Evolutionary conservation across 164 flowering plant genomes (phyloP).

Genomic region (Umbellularia californica): DNA sequence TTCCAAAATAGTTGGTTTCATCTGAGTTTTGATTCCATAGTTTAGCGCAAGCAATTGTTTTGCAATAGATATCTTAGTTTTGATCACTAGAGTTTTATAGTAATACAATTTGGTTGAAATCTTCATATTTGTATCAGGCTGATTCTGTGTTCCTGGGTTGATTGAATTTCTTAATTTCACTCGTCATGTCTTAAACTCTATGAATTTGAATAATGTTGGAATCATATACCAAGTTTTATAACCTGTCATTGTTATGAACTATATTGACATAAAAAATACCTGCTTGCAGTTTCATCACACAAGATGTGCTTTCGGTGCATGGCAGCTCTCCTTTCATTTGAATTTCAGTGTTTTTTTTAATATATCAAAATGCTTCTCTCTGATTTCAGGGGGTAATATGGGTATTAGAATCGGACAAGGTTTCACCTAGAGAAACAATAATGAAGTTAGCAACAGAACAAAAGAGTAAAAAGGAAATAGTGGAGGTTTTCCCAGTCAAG

Average conservation of each 20-base stretch:
- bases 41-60: too few species aligned
- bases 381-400: conserved; percentile 64
- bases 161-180: background rate
- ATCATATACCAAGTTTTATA: background rate
- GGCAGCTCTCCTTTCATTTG: background rate
- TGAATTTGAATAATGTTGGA: background rate
- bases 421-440: conserved; percentile 19
- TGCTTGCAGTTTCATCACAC: background rate
- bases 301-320: background rate
- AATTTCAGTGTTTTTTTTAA: background rate
- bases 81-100: background rate
- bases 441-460: conserved; percentile 38
- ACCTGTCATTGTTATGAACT: too few species aligned
- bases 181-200: background rate
- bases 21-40: too few species aligned
- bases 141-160: background rate
- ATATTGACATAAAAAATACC: too few species aligned
- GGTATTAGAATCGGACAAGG: conserved; percentile 60
- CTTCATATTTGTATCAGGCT: background rate
- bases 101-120: background rate
- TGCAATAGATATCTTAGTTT: too few species aligned
- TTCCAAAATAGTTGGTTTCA: too few species aligned
- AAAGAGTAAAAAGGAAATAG: conserved; percentile 46
- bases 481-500: conserved; percentile 64
- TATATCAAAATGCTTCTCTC: background rate